phyloP scores from a whole-genome alignment of 129 eudicot genomes.

The Calendula officinalis region DNA sequence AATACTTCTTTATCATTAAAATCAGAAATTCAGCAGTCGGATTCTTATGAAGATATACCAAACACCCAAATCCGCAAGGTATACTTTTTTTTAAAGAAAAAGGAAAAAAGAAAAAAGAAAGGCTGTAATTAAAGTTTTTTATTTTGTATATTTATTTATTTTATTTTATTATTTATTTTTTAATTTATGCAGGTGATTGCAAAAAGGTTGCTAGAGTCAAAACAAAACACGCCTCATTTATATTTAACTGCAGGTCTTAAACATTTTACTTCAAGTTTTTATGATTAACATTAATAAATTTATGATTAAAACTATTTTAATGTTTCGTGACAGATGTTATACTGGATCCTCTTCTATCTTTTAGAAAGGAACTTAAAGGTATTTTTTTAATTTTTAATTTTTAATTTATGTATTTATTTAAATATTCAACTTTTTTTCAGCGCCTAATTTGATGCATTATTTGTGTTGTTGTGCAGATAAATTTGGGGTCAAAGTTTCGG shows the following conservation, averaged over 20 bases:
- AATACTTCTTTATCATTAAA: constrained; percentile 43
- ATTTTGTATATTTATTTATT: not conserved
- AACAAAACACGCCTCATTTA: constrained; percentile 87
- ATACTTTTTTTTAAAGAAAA: not conserved
- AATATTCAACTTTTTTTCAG: not conserved
- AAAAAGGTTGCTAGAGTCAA: constrained; percentile 86
- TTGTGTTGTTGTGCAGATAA: constrained; percentile 48
- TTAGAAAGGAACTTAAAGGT: constrained; percentile 95
- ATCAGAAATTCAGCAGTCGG: constrained; percentile 43
- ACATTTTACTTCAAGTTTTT: constrained; percentile 12
- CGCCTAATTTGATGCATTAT: constrained; percentile 10
- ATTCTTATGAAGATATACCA: constrained; percentile 69
- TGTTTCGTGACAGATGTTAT: constrained; percentile 65
- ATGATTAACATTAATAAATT: not conserved
- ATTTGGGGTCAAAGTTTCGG: constrained; percentile 87
- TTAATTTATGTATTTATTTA: too few relatives aligned
- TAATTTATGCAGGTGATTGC: constrained; percentile 76
- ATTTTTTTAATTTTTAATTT: constrained; percentile 6
- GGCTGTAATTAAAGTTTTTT: constrained; percentile 8
- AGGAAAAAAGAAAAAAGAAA: not conserved
- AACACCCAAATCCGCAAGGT: constrained; percentile 98
- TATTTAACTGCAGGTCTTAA: constrained; percentile 75
- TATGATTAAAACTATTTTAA: constrained; percentile 19
- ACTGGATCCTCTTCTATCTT: constrained; percentile 90
- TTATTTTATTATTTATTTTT: constrained; percentile 13